phyloP scores from a whole-genome alignment of 2,329 filamentous ascomycete genomes.

The Magnaporthiopsis rhizophila region DNA sequence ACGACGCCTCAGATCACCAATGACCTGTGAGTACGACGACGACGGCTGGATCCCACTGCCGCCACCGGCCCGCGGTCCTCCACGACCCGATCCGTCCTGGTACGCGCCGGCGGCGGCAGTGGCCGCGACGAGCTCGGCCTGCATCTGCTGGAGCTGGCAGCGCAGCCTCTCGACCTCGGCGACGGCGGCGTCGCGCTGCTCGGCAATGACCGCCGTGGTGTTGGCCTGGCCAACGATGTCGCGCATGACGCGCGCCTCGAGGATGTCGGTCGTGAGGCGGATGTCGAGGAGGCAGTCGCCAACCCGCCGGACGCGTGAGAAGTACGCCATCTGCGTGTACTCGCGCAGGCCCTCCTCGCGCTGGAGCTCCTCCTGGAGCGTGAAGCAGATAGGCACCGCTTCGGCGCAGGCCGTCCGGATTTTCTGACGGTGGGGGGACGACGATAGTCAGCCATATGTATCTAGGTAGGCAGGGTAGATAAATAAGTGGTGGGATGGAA shows the following conservation, averaged over 20 bases:
- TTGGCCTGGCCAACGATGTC: conserved; percentile 5
- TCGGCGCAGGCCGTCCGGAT: conserved; percentile 13
- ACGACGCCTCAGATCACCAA: conserved; percentile 3
- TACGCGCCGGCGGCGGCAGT: not conserved
- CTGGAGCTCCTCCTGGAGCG: conserved; percentile 14
- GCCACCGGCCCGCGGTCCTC: too few relatives aligned
- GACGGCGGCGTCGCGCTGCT: conserved; percentile 9
- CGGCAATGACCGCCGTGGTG: conserved; percentile 11
- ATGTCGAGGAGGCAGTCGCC: conserved; percentile 16
- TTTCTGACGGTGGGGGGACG: conserved; percentile 8
- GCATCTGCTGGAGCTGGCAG: conserved; percentile 4
- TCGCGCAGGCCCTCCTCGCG: conserved; percentile 13
- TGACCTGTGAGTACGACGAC: conserved; percentile 4
- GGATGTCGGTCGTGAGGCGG: conserved; percentile 11
- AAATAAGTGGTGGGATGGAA: too few relatives aligned
- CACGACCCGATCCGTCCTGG: not conserved
- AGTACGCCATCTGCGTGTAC: conserved; percentile 10
- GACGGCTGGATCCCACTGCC: too few relatives aligned
- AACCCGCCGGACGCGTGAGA: conserved; percentile 11
- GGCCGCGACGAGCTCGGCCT: not conserved
- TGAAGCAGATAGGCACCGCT: conserved; percentile 15
- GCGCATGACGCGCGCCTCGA: conserved; percentile 8
- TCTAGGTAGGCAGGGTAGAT: too few relatives aligned
- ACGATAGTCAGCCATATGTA: not conserved
- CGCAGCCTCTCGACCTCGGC: conserved; percentile 13